These are phyloP conservation scores for Yamadazyma dushanensis DNA, from an alignment of 1,139 yeast genomes.

Conservation along the genomic window DNA sequence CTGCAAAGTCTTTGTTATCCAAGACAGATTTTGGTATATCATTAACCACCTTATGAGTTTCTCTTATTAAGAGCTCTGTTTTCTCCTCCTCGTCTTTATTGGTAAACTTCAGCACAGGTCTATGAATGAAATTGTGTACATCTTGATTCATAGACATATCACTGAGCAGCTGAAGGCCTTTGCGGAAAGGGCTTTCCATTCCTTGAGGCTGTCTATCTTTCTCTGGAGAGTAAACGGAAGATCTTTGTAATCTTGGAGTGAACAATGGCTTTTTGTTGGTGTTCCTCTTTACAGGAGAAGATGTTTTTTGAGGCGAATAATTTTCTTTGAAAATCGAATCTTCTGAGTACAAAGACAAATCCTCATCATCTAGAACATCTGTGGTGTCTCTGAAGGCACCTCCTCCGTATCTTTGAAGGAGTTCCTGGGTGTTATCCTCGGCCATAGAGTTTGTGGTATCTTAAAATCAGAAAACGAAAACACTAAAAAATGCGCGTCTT, in stretches of 20 bases:
- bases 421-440: conserved; percentile 14
- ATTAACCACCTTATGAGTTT: conserved; percentile 30
- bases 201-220: neutral
- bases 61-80: conserved; percentile 27
- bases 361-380: conserved; percentile 8
- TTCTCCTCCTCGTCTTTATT: conserved; percentile 16
- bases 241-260: conserved; percentile 7
- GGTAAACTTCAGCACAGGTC: conserved; percentile 5
- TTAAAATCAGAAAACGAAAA: neutral
- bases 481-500: conserved; percentile 3
- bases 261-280: conserved; percentile 11
- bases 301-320: conserved; percentile 9
- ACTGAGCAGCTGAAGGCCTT: conserved; percentile 4
- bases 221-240: conserved; percentile 6
- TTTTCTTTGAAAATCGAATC: conserved; percentile 16
- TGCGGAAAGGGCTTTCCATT: conserved; percentile 7
- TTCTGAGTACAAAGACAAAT: conserved; percentile 17
- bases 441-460: conserved; percentile 8
- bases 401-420: conserved; percentile 11
- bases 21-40: conserved; percentile 24
- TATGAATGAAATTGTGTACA: conserved; percentile 7
- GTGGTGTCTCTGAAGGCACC: conserved; percentile 1
- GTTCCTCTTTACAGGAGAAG: conserved; percentile 8
- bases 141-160: conserved; percentile 10
- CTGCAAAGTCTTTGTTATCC: conserved; percentile 28